phyloP scores from a whole-genome alignment of 768 basidiomycete species.

The Suillus luteus region DNA sequence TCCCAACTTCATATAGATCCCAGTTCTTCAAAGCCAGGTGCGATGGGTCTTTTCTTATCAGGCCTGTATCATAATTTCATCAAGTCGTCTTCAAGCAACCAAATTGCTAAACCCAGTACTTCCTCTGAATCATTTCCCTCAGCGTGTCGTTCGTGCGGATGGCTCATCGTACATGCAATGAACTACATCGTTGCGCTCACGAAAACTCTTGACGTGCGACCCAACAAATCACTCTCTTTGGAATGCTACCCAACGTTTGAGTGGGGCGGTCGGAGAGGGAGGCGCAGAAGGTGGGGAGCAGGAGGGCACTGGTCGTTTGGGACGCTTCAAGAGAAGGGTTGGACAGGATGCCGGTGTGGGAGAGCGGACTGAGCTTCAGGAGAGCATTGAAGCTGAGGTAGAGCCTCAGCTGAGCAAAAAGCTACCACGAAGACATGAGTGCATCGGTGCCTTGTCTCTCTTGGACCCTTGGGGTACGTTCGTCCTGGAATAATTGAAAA shows the following conservation, averaged over 20 bases:
- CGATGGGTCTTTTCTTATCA: too few species aligned
- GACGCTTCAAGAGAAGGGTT: conserved; percentile 80
- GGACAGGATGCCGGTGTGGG: conserved; percentile 47
- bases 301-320: conserved; percentile 72
- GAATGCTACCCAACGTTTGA: conserved; percentile 63
- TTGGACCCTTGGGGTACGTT: neutral
- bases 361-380: conserved; percentile 29
- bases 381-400: conserved; percentile 24
- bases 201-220: conserved; percentile 79
- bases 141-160: conserved; percentile 83
- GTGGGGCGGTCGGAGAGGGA: conserved; percentile 43
- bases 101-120: conserved; percentile 81
- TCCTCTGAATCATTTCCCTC: conserved; percentile 69
- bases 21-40: too few species aligned
- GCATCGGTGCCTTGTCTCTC: neutral
- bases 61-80: too few species aligned
- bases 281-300: conserved; percentile 62
- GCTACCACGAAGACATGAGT: conserved; percentile 8
- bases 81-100: conserved; percentile 74
- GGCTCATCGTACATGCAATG: conserved; percentile 87
- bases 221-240: conserved; percentile 87
- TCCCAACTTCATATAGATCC: too few species aligned
- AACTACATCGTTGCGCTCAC: conserved; percentile 82
- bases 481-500: neutral
- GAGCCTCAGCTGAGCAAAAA: conserved; percentile 24